Evolutionary conservation across 768 basidiomycete species (phyloP), one percentile per base, ranked within the genome.

Genomic region (Podaxis rugospora): DNA sequence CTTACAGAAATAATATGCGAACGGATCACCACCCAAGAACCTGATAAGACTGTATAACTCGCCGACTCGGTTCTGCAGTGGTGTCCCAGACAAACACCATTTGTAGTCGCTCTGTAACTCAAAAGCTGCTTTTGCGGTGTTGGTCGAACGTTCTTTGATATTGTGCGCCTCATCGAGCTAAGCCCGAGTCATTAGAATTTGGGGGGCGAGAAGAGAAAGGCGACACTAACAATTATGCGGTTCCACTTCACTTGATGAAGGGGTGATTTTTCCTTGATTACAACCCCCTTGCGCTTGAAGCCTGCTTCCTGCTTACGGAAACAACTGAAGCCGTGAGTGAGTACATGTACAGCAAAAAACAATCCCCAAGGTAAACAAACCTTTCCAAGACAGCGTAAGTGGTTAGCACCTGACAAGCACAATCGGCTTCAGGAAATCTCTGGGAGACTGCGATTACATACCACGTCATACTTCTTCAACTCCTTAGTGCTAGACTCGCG

Each of bases 11-110:
- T 95, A 96, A 73, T 83, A 91, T 2, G 93, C 88, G 70, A 93
- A 95, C 0, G 93, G 93, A 71, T 95, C 92, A 28, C 92, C 92
- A n/a, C 93, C 93, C 55, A 96, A 73, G 77, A 98, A 97, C 63
- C 92, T 80, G 49, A 98, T 85, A 44, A 97, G 82, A 71, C 95
- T 97, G 76, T 99, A 99, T 53, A 99, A 75, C 71, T 99, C 97
- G 64, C 97, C 97, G n/a, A 99, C 97, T 65, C 97, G 89, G 69
- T 98, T 98, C 72, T 99, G 96, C 7, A 99, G 78, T 0, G 96
- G 96, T 5, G 96, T 98, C 4, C 95, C 95, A 35, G 95, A 97
- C 28, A 99, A 78, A 74, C 97, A 99, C 97, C 97, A 99, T 62
- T 85, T 86, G 65, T 84, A 93, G 52, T 83, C 83, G 57, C 89